phyloP scores from a whole-genome alignment of 2,329 filamentous ascomycete genomes.

The Beauveria australis region DNA sequence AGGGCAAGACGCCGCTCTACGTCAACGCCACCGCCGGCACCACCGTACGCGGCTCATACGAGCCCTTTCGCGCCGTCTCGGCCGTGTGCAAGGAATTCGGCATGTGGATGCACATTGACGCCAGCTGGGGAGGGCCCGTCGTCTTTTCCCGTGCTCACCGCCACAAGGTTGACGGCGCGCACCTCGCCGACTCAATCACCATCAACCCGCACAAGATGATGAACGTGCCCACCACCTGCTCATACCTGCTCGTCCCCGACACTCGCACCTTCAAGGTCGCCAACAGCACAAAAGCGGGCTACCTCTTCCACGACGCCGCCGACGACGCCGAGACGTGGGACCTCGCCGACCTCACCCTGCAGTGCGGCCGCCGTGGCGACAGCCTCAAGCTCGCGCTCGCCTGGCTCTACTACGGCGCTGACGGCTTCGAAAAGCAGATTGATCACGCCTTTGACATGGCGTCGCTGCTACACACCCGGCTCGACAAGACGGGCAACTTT shows the following conservation, averaged over 20 bases:
- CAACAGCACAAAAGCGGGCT: constrained; percentile 81
- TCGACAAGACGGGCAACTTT: constrained; percentile 53
- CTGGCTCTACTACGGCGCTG: constrained; percentile 81
- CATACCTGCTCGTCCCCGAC: constrained; percentile 75
- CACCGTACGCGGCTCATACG: constrained; percentile 84
- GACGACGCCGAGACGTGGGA: constrained; percentile 64
- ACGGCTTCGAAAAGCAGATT: constrained; percentile 62
- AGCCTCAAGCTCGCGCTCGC: constrained; percentile 77
- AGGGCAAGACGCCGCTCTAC: constrained; percentile 79
- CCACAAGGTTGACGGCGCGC: constrained; percentile 58
- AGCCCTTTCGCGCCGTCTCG: constrained; percentile 65
- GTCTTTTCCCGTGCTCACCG: constrained; percentile 63
- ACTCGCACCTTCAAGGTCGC: constrained; percentile 69
- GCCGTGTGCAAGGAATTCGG: constrained; percentile 61
- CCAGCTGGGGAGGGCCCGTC: constrained; percentile 79
- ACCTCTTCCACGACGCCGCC: constrained; percentile 61
- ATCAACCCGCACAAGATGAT: constrained; percentile 98
- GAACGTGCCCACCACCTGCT: constrained; percentile 82
- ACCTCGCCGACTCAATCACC: constrained; percentile 73
- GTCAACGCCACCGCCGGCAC: constrained; percentile 94
- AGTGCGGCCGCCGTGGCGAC: constrained; percentile 84
- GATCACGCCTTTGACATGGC: constrained; percentile 68
- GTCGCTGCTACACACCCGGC: constrained; percentile 52
- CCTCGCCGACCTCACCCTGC: constrained; percentile 83
- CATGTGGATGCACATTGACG: constrained; percentile 92